These are phyloP conservation scores for Monosporascus sp. DNA, from an alignment of 2,329 filamentous ascomycete species.

Conservation along the genomic window DNA sequence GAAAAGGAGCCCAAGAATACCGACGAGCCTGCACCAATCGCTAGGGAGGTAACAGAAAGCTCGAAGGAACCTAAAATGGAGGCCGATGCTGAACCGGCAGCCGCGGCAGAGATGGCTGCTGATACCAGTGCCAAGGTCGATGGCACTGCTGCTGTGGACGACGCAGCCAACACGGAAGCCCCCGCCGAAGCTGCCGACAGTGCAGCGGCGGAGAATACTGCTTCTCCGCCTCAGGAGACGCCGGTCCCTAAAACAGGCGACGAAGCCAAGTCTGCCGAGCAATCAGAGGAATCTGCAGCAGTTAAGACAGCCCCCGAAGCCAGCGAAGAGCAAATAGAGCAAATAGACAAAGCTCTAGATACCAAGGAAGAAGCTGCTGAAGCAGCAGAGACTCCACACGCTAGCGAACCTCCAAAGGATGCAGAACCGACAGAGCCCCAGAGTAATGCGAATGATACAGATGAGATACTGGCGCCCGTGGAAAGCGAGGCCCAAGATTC, in stretches of 20 bases:
- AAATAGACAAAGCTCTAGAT: neutral
- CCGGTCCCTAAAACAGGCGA: neutral
- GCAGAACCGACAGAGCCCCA: neutral
- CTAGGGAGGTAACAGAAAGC: neutral
- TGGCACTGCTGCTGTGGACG: neutral
- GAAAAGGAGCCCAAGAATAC: neutral
- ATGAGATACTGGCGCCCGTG: neutral
- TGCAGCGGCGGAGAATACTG: neutral
- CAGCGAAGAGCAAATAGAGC: neutral
- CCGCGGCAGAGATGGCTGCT: no score
- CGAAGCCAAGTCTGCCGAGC: neutral
- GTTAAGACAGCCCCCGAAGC: neutral
- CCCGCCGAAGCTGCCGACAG: neutral
- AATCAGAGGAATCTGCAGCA: neutral
- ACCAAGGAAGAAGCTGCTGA: no score
- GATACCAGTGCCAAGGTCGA: neutral
- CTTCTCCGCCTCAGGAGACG: neutral
- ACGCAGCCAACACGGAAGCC: neutral
- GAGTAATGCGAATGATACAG: neutral
- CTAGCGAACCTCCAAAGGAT: neutral
- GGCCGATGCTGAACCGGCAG: neutral
- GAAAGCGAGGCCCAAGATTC: neutral
- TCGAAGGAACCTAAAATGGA: neutral
- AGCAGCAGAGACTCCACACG: no score
- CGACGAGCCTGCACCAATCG: neutral